Evolutionary conservation across 164 flowering plant species (phyloP).

Genomic region (Piper betle): DNA sequence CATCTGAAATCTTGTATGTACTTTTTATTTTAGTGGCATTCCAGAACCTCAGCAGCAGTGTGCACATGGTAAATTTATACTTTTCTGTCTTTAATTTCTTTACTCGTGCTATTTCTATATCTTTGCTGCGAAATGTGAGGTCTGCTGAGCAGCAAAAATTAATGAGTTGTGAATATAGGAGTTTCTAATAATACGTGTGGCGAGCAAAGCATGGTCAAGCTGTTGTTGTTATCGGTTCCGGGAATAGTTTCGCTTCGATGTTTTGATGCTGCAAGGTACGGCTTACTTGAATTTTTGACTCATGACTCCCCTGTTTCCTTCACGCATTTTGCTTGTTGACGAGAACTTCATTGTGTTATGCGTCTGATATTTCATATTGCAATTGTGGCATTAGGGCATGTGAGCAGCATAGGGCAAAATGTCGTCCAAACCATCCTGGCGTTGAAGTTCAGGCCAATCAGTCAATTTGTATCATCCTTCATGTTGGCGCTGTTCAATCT

Average conservation of each 20-base stretch:
- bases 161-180: conserved; percentile 52
- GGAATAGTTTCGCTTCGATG: conserved; percentile 61
- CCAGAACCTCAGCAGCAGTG: conserved; percentile 25
- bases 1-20: neutral
- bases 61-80: conserved; percentile 13
- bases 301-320: neutral
- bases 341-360: no score
- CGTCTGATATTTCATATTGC: no score
- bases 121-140: neutral
- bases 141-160: conserved; percentile 19
- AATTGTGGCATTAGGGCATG: no score
- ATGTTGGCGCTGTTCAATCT: no score
- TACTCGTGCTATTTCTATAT: neutral
- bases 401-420: no score
- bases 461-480: no score
- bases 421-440: no score
- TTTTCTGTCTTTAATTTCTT: neutral
- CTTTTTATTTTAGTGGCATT: conserved; percentile 1
- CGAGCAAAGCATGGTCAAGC: conserved; percentile 25
- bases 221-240: conserved; percentile 37
- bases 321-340: no score
- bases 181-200: conserved; percentile 34
- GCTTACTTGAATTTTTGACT: neutral
- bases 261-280: conserved; percentile 43
- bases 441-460: no score